Conservation (phyloP, 768 basidiomycete species). For the Auriscalpium microsporum region DNA sequence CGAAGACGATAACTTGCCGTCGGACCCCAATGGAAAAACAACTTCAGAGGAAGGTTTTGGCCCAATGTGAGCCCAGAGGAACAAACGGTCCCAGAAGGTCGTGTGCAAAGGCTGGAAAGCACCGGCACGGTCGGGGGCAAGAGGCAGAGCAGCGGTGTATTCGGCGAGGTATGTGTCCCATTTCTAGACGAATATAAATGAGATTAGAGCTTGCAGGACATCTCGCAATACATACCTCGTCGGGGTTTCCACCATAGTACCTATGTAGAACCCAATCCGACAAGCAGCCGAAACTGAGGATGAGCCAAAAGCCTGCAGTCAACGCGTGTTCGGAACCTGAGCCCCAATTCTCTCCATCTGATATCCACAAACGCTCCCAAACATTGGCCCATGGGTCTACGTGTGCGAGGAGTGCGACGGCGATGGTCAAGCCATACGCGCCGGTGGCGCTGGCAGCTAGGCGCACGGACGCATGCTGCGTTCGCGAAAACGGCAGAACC, state of each 20-base stretch:
- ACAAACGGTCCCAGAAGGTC: conserved; percentile 41
- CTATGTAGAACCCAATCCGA: conserved; percentile 48
- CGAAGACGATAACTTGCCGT: conserved; percentile 2
- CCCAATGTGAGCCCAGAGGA: conserved; percentile 18
- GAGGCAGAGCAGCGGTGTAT: conserved; percentile 46
- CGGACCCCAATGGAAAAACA: conserved; percentile 1
- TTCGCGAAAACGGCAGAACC: conserved; percentile 35
- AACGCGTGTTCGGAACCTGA: conserved; percentile 47
- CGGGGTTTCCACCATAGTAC: conserved; percentile 59
- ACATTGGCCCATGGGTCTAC: conserved; percentile 49
- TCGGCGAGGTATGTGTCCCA: conserved; percentile 62
- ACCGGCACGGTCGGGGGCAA: conserved; percentile 40
- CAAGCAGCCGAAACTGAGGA: conserved; percentile 37
- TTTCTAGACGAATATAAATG: conserved; percentile 32
- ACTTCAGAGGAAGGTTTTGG: conserved; percentile 3
- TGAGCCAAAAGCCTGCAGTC: conserved; percentile 46
- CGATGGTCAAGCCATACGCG: conserved; percentile 45
- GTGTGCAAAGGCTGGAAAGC: conserved; percentile 45
- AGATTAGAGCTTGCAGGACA: too few species aligned
- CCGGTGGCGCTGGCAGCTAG: conserved; percentile 45
- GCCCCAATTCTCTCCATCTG: conserved; percentile 43
- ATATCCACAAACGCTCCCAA: conserved; percentile 56
- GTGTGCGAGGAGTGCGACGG: conserved; percentile 45
- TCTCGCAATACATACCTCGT: conserved; percentile 37
- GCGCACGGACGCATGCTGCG: conserved; percentile 43